Evolutionary conservation across 169 alveolate genomes (phyloP).

Genomic region (Plasmodium chabaudi): DNA sequence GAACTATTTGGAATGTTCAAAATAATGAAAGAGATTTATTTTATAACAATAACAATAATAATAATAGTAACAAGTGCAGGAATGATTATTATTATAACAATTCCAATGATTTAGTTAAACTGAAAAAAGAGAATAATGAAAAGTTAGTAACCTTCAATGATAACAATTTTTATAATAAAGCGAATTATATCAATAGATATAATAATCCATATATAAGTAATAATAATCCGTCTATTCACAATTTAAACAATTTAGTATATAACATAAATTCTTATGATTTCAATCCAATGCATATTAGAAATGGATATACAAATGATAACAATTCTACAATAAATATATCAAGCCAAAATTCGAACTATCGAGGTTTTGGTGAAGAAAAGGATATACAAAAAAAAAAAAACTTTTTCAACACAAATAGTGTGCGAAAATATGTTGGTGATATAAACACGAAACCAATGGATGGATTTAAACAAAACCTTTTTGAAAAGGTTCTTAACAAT

Average conservation of each 20-base stretch:
- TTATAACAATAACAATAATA: background rate
- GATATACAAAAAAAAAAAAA: background rate
- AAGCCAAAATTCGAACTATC: background rate
- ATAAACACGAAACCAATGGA: background rate
- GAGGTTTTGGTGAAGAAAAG: background rate
- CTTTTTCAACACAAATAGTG: background rate
- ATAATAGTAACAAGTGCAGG: background rate
- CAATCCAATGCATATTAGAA: constrained; percentile 11
- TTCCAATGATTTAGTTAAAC: background rate
- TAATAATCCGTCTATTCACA: constrained; percentile 8
- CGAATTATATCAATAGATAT: constrained; percentile 1
- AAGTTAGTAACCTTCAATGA: background rate
- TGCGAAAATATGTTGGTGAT: background rate
- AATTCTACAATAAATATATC: background rate
- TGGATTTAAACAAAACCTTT: background rate
- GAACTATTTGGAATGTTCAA: background rate
- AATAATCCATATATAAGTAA: background rate
- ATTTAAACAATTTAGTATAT: constrained; percentile 20
- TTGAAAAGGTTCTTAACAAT: background rate
- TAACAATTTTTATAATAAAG: constrained; percentile 9
- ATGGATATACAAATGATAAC: background rate
- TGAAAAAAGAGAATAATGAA: background rate
- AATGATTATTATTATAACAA: background rate
- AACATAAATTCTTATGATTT: constrained; percentile 24
- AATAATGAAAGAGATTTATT: too few relatives aligned